Evolutionary conservation across 73 alveolate species (phyloP), one percentile per base, ranked within the genome.

Genomic region (Diophrys appendiculata): DNA sequence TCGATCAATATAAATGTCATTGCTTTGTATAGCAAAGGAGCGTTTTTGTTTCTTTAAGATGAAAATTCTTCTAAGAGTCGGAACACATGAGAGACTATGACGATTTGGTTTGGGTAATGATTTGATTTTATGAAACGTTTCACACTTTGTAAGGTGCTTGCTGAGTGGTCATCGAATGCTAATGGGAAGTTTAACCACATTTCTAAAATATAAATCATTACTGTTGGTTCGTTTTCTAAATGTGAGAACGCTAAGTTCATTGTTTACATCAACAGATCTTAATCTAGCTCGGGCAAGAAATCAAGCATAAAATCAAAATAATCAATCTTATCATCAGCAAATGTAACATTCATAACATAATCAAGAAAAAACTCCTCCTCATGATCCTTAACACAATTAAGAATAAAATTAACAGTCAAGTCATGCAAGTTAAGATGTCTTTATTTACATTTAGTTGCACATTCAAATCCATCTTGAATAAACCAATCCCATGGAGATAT

Each of bases 41-140:
- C 99, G 81, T 88, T 93, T 22, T 92, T 79, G 87, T 95, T 94
- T 91, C 97, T 82, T 71, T 96, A 96, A 34, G 82, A 85, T 25
- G 99, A 82, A 69, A 96, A 97, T 28, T 77, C 74, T 68, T 81
- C 94, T 13, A 94, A 87, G 29, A 94, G 88, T 24, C 87, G 81
- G 84, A 92, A 94, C 28, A 89, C 64, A 13, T 73, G 78, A 27
- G 89, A 76, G 25, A 90, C 70, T 27, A 94, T 30, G 31, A 43
- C 60, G 5, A 43, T 43, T 43, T 43, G 18, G 5, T 43, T 18
- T 43, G 60, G 60, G 60, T 43, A 43, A 43, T 43, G 60, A 43
- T 22, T 87, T 53, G 30, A 92, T 88, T 11, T 95, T 92, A 26
- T 89, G 95, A 56, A 86, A 78, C 18, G 82, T 67, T 76, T 92